phyloP scores from a whole-genome alignment of 805 yeast genomes.

The Yarrowia alimentaria region DNA sequence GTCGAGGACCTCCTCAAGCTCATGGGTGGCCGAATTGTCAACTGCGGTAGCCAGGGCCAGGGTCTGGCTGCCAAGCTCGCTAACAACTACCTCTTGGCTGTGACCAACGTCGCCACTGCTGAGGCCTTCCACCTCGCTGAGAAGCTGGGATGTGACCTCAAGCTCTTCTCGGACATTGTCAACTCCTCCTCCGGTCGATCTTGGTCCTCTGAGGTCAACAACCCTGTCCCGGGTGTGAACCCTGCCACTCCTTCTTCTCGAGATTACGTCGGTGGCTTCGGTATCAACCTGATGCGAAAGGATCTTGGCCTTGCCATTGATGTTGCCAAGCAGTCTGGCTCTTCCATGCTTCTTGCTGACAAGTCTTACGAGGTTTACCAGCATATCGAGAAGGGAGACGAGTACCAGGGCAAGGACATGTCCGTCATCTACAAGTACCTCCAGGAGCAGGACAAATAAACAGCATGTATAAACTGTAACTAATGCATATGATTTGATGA shows the following conservation, averaged over 20 bases:
- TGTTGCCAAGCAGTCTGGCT: conserved; percentile 34
- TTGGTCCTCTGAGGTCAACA: conserved; percentile 56
- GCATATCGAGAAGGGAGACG: conserved; percentile 29
- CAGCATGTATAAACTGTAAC: background rate
- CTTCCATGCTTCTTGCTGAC: conserved; percentile 34
- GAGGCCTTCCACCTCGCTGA: conserved; percentile 56
- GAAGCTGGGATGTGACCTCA: conserved; percentile 49
- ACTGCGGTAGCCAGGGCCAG: conserved; percentile 52
- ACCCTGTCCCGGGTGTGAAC: conserved; percentile 52
- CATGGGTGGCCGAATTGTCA: conserved; percentile 52
- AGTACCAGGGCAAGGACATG: conserved; percentile 35
- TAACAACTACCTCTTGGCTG: conserved; percentile 53
- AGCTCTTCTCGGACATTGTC: conserved; percentile 49
- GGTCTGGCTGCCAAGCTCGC: conserved; percentile 57
- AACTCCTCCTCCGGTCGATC: conserved; percentile 53
- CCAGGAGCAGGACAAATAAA: conserved; percentile 28
- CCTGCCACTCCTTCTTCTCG: conserved; percentile 49
- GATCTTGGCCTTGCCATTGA: conserved; percentile 42
- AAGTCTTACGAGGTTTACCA: conserved; percentile 35
- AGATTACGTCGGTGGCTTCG: conserved; percentile 50
- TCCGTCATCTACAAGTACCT: conserved; percentile 36
- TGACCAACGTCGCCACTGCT: conserved; percentile 54
- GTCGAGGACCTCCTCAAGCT: conserved; percentile 38
- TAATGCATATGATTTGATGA: conserved; percentile 1
- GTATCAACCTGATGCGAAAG: conserved; percentile 41